phyloP scores from a whole-genome alignment of 169 alveolate species.

The Plasmodium gallinaceum region DNA sequence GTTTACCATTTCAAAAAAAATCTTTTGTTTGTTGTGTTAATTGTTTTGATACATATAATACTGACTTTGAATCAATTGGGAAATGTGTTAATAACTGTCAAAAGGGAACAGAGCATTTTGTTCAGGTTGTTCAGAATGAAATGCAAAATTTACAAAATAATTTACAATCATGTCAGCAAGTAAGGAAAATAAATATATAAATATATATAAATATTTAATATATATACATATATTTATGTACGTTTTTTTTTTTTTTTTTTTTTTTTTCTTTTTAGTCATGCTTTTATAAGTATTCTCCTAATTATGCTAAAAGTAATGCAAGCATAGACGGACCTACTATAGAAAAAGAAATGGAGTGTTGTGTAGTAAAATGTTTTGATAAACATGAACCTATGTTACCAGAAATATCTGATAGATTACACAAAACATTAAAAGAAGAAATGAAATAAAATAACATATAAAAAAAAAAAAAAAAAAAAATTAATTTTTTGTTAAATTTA shows the following conservation, averaged over 20 bases:
- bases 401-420: slow-evolving; percentile 79
- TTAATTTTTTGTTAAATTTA: background rate
- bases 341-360: slow-evolving; percentile 82
- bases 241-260: background rate
- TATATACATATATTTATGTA: background rate
- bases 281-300: slow-evolving; percentile 76
- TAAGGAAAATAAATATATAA: slow-evolving; percentile 32
- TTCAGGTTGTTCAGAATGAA: slow-evolving; percentile 84
- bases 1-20: slow-evolving; percentile 84
- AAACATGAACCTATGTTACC: slow-evolving; percentile 79
- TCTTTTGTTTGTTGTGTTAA: slow-evolving; percentile 84
- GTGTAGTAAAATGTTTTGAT: slow-evolving; percentile 85
- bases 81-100: slow-evolving; percentile 86
- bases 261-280: slow-evolving; percentile 23
- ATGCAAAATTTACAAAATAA: slow-evolving; percentile 82
- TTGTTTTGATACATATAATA: slow-evolving; percentile 82
- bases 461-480: too few relatives aligned
- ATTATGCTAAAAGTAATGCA: slow-evolving; percentile 78
- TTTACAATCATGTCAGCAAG: slow-evolving; percentile 84
- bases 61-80: slow-evolving; percentile 83
- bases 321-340: slow-evolving; percentile 72
- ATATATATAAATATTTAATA: background rate
- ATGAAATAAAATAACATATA: slow-evolving; percentile 23
- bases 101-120: slow-evolving; percentile 83
- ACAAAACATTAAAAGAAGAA: slow-evolving; percentile 67